Conservation (phyloP, 495 filamentous ascomycete species). For the Astrothelium macrocarpum region DNA sequence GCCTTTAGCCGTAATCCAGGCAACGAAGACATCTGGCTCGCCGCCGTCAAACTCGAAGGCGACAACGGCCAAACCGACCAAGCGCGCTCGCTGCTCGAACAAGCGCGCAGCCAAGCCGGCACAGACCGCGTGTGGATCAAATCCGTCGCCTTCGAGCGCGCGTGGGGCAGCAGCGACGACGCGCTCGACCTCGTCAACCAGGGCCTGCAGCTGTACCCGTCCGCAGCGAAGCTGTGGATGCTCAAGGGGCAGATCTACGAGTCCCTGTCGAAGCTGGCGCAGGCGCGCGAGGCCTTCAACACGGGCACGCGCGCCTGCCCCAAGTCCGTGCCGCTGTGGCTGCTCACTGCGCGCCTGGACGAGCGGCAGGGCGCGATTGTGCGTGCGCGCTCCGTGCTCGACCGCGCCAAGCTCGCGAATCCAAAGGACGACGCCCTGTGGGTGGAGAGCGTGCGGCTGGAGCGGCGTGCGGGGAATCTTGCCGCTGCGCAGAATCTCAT, state of each 20-base stretch:
- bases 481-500: slow-evolving; percentile 79
- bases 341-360: slow-evolving; percentile 78
- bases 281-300: slow-evolving; percentile 84
- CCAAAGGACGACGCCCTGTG: slow-evolving; percentile 80
- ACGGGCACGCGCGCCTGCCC: slow-evolving; percentile 81
- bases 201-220: slow-evolving; percentile 79
- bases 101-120: slow-evolving; percentile 73
- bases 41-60: slow-evolving; percentile 89
- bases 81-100: slow-evolving; percentile 68
- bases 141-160: slow-evolving; percentile 81
- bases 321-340: slow-evolving; percentile 76
- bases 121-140: slow-evolving; percentile 97
- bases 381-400: slow-evolving; percentile 85
- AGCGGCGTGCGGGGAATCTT: slow-evolving; percentile 77
- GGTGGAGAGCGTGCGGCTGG: slow-evolving; percentile 84
- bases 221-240: slow-evolving; percentile 87
- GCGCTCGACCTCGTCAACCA: slow-evolving; percentile 81
- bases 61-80: slow-evolving; percentile 71
- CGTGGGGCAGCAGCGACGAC: slow-evolving; percentile 56
- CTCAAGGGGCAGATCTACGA: slow-evolving; percentile 98
- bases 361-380: slow-evolving; percentile 75
- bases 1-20: slow-evolving; percentile 90
- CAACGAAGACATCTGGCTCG: slow-evolving; percentile 95
- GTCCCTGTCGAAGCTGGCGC: slow-evolving; percentile 58
- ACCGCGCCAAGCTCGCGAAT: slow-evolving; percentile 74